Evolutionary conservation across 1,284 basidiomycete genomes (phyloP).

Genomic region (Ustilago crameri): DNA sequence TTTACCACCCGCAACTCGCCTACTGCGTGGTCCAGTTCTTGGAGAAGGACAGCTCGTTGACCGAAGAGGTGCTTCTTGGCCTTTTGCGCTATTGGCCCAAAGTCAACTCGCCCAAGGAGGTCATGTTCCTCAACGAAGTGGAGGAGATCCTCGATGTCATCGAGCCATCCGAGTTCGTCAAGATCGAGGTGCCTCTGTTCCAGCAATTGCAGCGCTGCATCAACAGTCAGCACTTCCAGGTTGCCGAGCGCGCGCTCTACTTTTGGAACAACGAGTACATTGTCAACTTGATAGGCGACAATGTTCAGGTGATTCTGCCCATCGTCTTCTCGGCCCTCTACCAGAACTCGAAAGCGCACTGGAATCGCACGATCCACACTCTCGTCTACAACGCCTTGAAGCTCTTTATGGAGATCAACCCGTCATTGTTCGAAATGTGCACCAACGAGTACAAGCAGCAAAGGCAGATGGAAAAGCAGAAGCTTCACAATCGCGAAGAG

Average conservation of each 20-base stretch:
- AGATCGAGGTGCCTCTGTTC: constrained; percentile 94
- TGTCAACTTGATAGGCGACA: constrained; percentile 98
- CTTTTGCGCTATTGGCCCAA: constrained; percentile 98
- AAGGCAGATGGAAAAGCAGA: constrained; percentile 70
- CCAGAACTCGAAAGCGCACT: constrained; percentile 95
- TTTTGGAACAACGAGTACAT: constrained; percentile 92
- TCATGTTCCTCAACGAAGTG: constrained; percentile 99
- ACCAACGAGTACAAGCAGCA: constrained; percentile 93
- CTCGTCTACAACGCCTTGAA: constrained; percentile 99
- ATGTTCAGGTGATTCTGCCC: constrained; percentile 86
- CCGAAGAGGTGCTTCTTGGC: constrained; percentile 94
- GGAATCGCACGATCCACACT: constrained; percentile 98
- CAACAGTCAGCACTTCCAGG: constrained; percentile 99
- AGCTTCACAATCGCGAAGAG: constrained; percentile 57
- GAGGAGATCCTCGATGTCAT: constrained; percentile 99
- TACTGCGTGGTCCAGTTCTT: constrained; percentile 99
- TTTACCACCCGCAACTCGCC: constrained; percentile 97
- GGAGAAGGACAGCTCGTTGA: constrained; percentile 92
- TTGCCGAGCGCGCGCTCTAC: constrained; percentile 69
- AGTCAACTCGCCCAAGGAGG: constrained; percentile 99
- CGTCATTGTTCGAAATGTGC: constrained; percentile 91
- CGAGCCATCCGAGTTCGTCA: constrained; percentile 94
- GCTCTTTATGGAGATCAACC: constrained; percentile 99
- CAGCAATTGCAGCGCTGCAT: constrained; percentile 95
- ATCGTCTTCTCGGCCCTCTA: constrained; percentile 98